Percentiles rank a stretch among this genome's conserved stretches.
These are phyloP conservation scores for Cladosporium cucumerinum DNA, from an alignment of 2,329 filamentous ascomycete genomes.

Conservation along the genomic window DNA sequence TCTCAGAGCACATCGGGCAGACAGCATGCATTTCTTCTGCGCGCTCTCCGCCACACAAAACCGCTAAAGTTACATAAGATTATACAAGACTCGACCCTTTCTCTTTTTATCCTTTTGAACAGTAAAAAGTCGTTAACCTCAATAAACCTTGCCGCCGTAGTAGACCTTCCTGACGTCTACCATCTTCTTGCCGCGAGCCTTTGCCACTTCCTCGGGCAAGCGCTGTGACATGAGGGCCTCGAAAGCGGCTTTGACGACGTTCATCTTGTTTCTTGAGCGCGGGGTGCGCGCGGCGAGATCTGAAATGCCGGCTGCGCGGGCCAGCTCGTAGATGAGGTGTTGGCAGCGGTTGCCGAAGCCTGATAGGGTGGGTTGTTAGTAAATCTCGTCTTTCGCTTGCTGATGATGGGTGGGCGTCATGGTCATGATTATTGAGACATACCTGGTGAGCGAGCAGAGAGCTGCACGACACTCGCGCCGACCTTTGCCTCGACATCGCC, in stretches of 20 bases:
- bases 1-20: neutral
- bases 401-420: neutral
- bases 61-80: constrained; percentile 17
- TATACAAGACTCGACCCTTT: constrained; percentile 8
- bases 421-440: too few relatives aligned
- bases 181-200: constrained; percentile 87
- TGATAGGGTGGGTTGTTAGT: constrained; percentile 37
- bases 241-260: constrained; percentile 89
- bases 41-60: neutral
- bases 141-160: constrained; percentile 72
- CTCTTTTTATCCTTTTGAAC: neutral
- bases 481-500: constrained; percentile 81
- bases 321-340: constrained; percentile 91
- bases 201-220: constrained; percentile 84
- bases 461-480: constrained; percentile 78
- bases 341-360: constrained; percentile 93
- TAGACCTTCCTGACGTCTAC: constrained; percentile 97
- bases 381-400: neutral
- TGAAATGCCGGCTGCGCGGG: constrained; percentile 77
- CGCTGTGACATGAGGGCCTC: constrained; percentile 78
- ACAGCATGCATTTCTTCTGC: neutral
- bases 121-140: neutral
- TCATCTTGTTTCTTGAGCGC: constrained; percentile 92
- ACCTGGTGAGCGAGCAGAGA: constrained; percentile 86
- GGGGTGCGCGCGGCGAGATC: constrained; percentile 82